Percentiles rank a stretch among this genome's conserved stretches.
These are phyloP conservation scores for Saccharomyces hybrid DNA, from an alignment of 1,139 yeast species.

Conservation along the genomic window DNA sequence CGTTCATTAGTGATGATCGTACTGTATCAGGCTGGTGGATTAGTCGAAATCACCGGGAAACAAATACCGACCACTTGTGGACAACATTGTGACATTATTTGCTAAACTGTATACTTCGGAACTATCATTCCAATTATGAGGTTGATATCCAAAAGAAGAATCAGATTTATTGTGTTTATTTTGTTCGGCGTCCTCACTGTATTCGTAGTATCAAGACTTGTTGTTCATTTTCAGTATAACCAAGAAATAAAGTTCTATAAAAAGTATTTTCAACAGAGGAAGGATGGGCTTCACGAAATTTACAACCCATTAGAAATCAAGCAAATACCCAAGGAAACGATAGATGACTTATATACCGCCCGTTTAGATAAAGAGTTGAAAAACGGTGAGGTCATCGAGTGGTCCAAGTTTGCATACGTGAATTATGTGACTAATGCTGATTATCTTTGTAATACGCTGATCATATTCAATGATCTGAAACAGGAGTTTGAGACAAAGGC, in stretches of 20 bases:
- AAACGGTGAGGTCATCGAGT: slow-evolving; percentile 23
- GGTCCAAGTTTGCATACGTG: slow-evolving; percentile 39
- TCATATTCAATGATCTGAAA: slow-evolving; percentile 35
- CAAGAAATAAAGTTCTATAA: slow-evolving; percentile 27
- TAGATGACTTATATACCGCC: slow-evolving; percentile 19
- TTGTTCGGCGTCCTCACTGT: slow-evolving; percentile 9
- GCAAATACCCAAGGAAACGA: slow-evolving; percentile 26
- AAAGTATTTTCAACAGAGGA: slow-evolving; percentile 20
- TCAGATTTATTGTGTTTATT: slow-evolving; percentile 11
- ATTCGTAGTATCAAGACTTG: slow-evolving; percentile 10
- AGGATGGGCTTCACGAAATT: slow-evolving; percentile 19
- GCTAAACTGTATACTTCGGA: not conserved
- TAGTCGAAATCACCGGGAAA: not conserved
- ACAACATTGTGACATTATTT: not conserved
- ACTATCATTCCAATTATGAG: slow-evolving; percentile 8
- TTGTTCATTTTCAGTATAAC: slow-evolving; percentile 27
- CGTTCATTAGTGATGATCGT: not conserved
- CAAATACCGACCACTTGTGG: not conserved
- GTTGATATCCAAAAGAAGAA: slow-evolving; percentile 19
- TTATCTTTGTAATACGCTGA: slow-evolving; percentile 39
- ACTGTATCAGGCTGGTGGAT: not conserved
- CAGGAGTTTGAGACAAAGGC: slow-evolving; percentile 34
- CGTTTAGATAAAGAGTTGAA: slow-evolving; percentile 9
- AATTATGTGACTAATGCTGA: slow-evolving; percentile 40
- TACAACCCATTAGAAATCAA: slow-evolving; percentile 30